phyloP scores from a whole-genome alignment of 1,284 basidiomycete genomes.

The Heliocybe sulcata region DNA sequence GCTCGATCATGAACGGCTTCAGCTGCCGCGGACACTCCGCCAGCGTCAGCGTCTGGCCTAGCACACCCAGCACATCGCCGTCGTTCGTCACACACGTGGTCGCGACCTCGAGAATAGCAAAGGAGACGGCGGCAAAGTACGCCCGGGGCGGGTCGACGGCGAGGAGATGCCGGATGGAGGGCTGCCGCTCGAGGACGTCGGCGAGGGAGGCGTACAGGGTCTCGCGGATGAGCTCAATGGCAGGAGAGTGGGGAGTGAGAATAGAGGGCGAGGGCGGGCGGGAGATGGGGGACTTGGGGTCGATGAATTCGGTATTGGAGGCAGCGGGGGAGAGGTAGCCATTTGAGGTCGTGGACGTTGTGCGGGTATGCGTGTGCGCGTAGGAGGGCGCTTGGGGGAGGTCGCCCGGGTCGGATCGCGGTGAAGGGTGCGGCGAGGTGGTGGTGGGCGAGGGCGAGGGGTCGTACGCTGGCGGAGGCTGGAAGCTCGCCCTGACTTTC shows the following conservation, averaged over 20 bases:
- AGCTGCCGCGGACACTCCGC: conserved; percentile 51
- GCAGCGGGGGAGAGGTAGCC: conserved; percentile 13
- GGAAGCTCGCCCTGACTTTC: conserved; percentile 52
- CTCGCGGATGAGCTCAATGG: conserved; percentile 71
- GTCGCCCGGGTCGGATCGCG: conserved; percentile 5
- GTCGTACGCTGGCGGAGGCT: conserved; percentile 66
- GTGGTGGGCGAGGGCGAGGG: conserved; percentile 17
- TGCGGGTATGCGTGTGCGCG: conserved; percentile 18
- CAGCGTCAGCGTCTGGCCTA: conserved; percentile 42
- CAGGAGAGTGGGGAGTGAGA: conserved; percentile 46
- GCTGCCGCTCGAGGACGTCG: conserved; percentile 51
- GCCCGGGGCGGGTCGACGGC: conserved; percentile 58
- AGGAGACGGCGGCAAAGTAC: conserved; percentile 69
- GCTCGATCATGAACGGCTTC: conserved; percentile 61
- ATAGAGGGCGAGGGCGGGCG: conserved; percentile 28
- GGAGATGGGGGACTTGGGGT: conserved; percentile 8
- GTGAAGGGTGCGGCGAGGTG: conserved; percentile 16
- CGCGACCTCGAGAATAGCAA: conserved; percentile 66
- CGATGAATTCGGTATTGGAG: not conserved
- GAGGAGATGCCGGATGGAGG: conserved; percentile 46
- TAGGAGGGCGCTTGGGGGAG: conserved; percentile 9
- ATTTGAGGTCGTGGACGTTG: conserved; percentile 18
- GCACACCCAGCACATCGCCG: conserved; percentile 51
- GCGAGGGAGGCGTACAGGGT: conserved; percentile 74
- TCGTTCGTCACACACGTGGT: conserved; percentile 35